These are phyloP conservation scores for Dactylis glomerata DNA, from an alignment of 176 grass and related monocot species.

Conservation along the genomic window DNA sequence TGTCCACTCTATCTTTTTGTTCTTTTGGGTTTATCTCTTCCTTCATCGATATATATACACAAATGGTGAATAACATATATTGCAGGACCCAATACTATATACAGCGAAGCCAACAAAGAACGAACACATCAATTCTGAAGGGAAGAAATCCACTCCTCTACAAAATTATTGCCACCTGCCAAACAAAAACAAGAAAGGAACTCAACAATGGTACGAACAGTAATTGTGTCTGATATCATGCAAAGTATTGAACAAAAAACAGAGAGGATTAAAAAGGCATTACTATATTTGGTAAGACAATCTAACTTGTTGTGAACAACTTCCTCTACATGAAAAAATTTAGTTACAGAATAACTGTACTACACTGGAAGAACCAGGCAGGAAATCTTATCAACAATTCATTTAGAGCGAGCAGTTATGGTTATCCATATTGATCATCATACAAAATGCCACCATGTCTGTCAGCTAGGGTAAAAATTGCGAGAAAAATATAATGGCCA, in stretches of 20 bases:
- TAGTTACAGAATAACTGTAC: background rate
- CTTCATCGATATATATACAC: conserved; percentile 30
- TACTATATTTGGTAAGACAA: background rate
- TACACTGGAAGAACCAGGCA: background rate
- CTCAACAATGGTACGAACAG: background rate
- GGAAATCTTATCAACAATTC: background rate
- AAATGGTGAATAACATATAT: background rate
- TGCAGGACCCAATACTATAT: background rate
- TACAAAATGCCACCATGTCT: background rate
- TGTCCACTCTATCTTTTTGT: background rate
- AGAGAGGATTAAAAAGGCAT: background rate
- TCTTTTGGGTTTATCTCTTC: conserved; percentile 7
- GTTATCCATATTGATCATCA: background rate
- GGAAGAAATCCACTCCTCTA: conserved; percentile 63
- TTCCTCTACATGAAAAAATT: background rate
- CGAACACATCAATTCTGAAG: conserved; percentile 30
- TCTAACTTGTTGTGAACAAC: background rate
- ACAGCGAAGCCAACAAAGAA: conserved; percentile 20
- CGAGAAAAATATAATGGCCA: background rate
- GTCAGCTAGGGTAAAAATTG: background rate
- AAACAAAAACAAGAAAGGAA: conserved; percentile 24
- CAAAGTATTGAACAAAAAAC: background rate
- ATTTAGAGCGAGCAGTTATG: background rate
- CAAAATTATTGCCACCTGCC: conserved; percentile 48
- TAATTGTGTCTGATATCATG: background rate